Evolutionary conservation across 129 eudicot species (phyloP), one percentile per base, ranked within the genome.

Genomic region (Oenanthe sinensis): DNA sequence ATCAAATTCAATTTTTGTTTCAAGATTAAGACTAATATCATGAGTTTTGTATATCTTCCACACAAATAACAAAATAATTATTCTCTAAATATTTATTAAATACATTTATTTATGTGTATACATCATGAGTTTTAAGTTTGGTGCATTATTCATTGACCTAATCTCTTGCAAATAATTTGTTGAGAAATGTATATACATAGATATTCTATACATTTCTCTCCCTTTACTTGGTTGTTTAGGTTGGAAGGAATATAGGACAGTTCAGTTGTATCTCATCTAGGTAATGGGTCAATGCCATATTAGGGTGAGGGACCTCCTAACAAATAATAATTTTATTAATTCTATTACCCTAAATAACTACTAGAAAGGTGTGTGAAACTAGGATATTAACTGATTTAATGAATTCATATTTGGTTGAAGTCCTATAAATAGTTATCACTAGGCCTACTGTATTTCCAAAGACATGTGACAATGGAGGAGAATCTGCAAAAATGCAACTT

Each of bases 231-330:
- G 79, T 76, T 52, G 79, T 76, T 76, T 76, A 37, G 79, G 79
- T 76, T 54, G 79, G 72, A 58, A 77, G 54, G 71, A 39, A 77
- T 77, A 77, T 40, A 77, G 39, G 49, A 55, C 52, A 77, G 71
- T 77, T 39, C 54, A 58, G 39, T 39, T 40, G 39, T n/a, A 77
- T 77, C 48, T 39, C 16, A 28, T 45, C 58, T 75, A 37, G 79
- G 71, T 76, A 39, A 37, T 76, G 71, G 79, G 79, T 76, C 71
- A 55, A 12, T 54, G 39, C 71, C 36, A 72, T 10, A 22, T 20
- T 13, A 42, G 36, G 26, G 17, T 54, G 58, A 8, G 47, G 48
- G 74, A 60, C 72, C 73, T 77, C 55, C 80, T 24, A 42, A 62
- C 80, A 28, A 26, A 60, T 77, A 43, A 42, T 67, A 33, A 12